Percentiles rank a stretch among this genome's conserved stretches.
Conservation (phyloP, 2,329 filamentous ascomycete genomes). For the Alternaria metachromatica region DNA sequence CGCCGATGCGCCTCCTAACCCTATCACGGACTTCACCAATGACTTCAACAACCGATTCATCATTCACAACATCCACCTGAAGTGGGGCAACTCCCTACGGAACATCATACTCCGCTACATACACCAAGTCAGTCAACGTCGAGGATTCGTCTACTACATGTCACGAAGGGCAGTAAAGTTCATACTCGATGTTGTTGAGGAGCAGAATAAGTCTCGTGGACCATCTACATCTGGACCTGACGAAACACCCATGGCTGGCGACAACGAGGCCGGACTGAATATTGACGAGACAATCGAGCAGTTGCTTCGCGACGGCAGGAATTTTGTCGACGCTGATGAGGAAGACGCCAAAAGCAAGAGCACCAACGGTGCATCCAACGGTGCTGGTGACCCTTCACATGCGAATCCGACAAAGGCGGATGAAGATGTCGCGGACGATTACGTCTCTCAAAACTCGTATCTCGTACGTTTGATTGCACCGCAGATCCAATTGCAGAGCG, state of each 20-base stretch:
- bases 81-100: conserved; percentile 95
- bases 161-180: conserved; percentile 96
- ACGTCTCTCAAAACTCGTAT: conserved; percentile 90
- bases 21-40: conserved; percentile 81
- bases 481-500: conserved; percentile 97
- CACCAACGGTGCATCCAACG: background rate
- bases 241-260: conserved; percentile 47
- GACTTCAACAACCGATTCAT: conserved; percentile 99
- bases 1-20: conserved; percentile 65
- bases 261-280: conserved; percentile 67
- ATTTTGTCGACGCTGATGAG: conserved; percentile 78
- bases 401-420: conserved; percentile 27
- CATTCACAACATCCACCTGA: conserved; percentile 95
- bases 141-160: conserved; percentile 97
- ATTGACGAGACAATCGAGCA: conserved; percentile 87
- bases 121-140: conserved; percentile 93
- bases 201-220: conserved; percentile 73
- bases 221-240: conserved; percentile 35
- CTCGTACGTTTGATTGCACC: conserved; percentile 94
- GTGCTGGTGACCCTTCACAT: conserved; percentile 17
- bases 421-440: conserved; percentile 80
- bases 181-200: conserved; percentile 95
- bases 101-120: conserved; percentile 98
- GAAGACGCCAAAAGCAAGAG: conserved; percentile 36
- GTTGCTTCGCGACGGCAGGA: conserved; percentile 81